Base-by-base conservation (phyloP, 768 basidiomycete genomes). In the Suillus spraguei region DNA sequence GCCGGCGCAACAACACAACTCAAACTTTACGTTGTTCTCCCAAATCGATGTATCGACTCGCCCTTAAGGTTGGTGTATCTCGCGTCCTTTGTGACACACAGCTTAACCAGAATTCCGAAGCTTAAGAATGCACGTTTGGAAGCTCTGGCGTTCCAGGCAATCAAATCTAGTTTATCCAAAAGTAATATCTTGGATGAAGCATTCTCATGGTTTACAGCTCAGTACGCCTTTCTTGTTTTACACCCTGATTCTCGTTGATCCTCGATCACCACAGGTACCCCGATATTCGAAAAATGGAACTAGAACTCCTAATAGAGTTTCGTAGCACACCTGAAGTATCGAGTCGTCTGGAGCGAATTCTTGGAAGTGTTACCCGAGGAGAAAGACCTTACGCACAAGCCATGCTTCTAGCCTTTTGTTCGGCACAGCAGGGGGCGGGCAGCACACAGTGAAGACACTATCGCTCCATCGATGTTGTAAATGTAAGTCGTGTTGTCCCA, bases 1-100 rank as follows among this genome's bases (percentile, higher is more conserved):
- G 52, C 20, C 24, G 14, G 7, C 22, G 14, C 3, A 50, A 44
- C 9, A 36, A 20, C 9, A 50, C 8, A 28, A 3, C 46, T 22
- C n/a, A 24, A 0, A 50, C 63, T 24, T 65, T 68, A 5, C 1
- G 53, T 22, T 77, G 76, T 32, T 78, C 76, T 20, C 76, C 77
- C 61, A 77, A 78, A 68, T 77, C 76, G 16, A 77, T 78, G 77
- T 78, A 76, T 47, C 22, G 22, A n/a, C 46, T 28, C 11, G 17
- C 35, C 20, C 5, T 53, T 13, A 24, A 28, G 28, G 28, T 28
- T 28, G 28, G 28, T 28, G 28, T 2, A 28, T 28, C 28, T 28
- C 28, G 28, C 28, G 28, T 28, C 28, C 28, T 28, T 28, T 28
- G 28, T 28, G 28, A 4, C 28, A 28, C 49, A 33, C 20, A 3